Base-by-base conservation (phyloP, 768 basidiomycete genomes). In the Lactifluus hygrophoroides region DNA sequence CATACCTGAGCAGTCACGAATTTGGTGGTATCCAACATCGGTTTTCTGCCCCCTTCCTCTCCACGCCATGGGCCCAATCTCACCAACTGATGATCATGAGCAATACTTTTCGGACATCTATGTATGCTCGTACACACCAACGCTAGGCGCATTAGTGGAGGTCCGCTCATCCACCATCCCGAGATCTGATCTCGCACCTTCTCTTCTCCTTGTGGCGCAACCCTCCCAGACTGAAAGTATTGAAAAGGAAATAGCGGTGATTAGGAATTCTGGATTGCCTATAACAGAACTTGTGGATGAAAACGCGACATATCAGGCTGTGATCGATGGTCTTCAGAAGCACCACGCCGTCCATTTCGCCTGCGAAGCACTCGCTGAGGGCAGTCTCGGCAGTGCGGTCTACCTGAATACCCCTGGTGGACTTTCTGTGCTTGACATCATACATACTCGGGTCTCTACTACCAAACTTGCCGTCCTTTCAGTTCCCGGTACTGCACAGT, bases 381-480 rank as follows among this genome's bases (percentile, higher is more conserved):
- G 7, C 3, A 14, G 37, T 0, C 34, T 62, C 10, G 32, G 30
- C 14, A 30, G 35, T 14, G 38, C 43, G n/a, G n/a, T n/a, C n/a
- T n/a, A n/a, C n/a, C n/a, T n/a, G n/a, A 21, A 57, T 30, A 38
- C 19, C 2, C 19, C n/a, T 5, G 45, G 32, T n/a, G 44, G 40
- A 8, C 23, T 61, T 7, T 23, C 60, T 2, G 16, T 61, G 14
- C 43, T 43, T 23, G 50, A 57, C 32, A 21, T 58, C 17, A 21
- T 46, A 5, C 38, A 28, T 32, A 30, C 46, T 11, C 50, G 42
- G n/a, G 10, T 53, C 17, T 56, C 56, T 19, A 43, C 46, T n/a
- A 37, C 52, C 17, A 53, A 55, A 19, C 27, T 62, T 14, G 57
- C 49, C 13, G 30, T 62, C 28, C 57, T 62, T 14, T 37, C 61